These are phyloP conservation scores for Cyberlindnera mississippiensis DNA, from an alignment of 805 yeast genomes.

Conservation along the genomic window DNA sequence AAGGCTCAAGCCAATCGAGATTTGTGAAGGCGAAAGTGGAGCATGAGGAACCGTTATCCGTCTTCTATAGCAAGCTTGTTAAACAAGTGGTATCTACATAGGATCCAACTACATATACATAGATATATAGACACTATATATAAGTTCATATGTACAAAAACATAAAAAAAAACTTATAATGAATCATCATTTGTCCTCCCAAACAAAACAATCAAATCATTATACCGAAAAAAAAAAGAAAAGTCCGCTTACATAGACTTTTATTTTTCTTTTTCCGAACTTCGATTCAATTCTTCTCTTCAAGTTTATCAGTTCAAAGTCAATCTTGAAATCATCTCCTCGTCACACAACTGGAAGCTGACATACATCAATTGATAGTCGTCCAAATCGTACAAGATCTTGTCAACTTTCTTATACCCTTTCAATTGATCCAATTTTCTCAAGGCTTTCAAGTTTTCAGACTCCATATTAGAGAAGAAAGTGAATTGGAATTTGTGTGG, in stretches of 20 bases:
- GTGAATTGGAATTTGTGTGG: constrained; percentile 75
- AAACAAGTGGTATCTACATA: constrained; percentile 3
- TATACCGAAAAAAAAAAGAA: constrained; percentile 25
- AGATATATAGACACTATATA: neutral
- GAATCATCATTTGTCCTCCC: constrained; percentile 25
- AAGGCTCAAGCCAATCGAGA: constrained; percentile 96
- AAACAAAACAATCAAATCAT: constrained; percentile 24
- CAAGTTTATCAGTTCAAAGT: constrained; percentile 5
- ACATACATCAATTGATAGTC: constrained; percentile 70
- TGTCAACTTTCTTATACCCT: constrained; percentile 61
- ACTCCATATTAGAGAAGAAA: constrained; percentile 37
- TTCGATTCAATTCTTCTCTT: constrained; percentile 14
- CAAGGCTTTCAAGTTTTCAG: constrained; percentile 34
- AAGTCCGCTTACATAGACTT: constrained; percentile 16
- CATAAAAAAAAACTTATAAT: constrained; percentile 25
- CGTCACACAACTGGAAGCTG: constrained; percentile 46
- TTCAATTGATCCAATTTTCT: constrained; percentile 30
- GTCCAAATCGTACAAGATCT: constrained; percentile 68
- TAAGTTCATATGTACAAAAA: constrained; percentile 3
- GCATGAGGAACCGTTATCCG: constrained; percentile 39
- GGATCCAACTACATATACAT: no score
- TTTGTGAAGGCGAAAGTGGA: constrained; percentile 89
- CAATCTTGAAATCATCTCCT: constrained; percentile 19
- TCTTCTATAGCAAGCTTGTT: constrained; percentile 14
- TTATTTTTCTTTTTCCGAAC: constrained; percentile 15